Base-by-base conservation (phyloP, 352 stramenopile genomes). In the Salisapilia sapeloensis region DNA sequence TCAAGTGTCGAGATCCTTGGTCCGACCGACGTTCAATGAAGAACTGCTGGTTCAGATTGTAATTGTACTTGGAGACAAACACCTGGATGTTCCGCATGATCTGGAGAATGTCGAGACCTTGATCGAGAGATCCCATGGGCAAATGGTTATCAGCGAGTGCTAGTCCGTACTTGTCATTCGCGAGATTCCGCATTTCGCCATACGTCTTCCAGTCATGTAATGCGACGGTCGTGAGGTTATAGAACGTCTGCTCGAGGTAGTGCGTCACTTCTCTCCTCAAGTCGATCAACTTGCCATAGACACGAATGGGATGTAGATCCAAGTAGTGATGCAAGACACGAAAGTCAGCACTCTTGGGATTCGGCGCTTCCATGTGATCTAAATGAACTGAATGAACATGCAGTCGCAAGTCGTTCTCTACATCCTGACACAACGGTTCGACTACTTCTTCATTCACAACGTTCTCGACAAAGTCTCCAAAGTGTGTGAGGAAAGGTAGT, bases 201-300 rank as follows among this genome's bases (percentile, higher is more conserved):
- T 91, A 97, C 12, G 82, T 95, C 45, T 91, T 93, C 78, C 85
- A 96, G 48, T 97, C 90, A 44, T 97, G 85, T n/a, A 96, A 46
- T 21, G 80, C 81, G 2, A 97, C 58, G 4, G 81, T 94, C 17
- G 86, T 96, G 27, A 96, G 65, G 36, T 96, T 92, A 50, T 97
- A 97, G 43, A 97, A 96, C 24, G 70, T 93, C 38, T 62, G 87
- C 39, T 96, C 82, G n/a, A 97, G 54, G 42, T 96, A 96, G 41
- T 89, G 65, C 21, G 77, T 87, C 12, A 97, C 83, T 21, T 77
- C 63, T 33, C 75, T 48, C 26, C 78, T 67, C 24, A 96, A 43
- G 28, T 93, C 54, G 23, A 97, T 45, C 40, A 65, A 70, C 38
- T 79, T 85, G 25, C 79, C 81, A 33, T 93, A 81, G n/a, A 96